Evolutionary conservation across 2,329 filamentous ascomycete species (phyloP), one percentile per base, ranked within the genome.

Genomic region (Aspergillus cejpii): DNA sequence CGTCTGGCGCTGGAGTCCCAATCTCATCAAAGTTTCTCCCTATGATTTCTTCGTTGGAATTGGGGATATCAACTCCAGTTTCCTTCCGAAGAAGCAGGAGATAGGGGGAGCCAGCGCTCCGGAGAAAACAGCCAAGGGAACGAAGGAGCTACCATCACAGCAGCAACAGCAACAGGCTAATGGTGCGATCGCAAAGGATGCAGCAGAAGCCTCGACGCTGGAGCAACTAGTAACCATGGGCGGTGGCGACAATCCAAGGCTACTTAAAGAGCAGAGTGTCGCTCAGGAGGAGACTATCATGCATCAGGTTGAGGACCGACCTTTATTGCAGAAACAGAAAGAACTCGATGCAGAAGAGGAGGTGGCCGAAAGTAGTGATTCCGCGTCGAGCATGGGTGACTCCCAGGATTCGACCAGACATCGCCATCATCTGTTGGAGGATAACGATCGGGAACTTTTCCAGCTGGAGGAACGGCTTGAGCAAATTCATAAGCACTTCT

Each of bases 31-130:
- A 64, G 92, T 98, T 26, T 83, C 83, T 1, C 88, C 91, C 0
- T 98, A 95, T 65, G 91, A 97, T 65, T 98, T 98, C 69, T 98
- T 97, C 71, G 87, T 94, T 45, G 92, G 92, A 12, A 95, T 96
- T 51, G 92, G 92, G 50, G 92, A 98, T 66, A 98, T 98, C 74
- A 98, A 98, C 71, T 94, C 91, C 10, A 95, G 87, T 62, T 98
- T 97, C 62, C 68, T 98, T 41, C 92, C 92, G 0, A 94, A 94
- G 66, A 81, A 79, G 51, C 73, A 74, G 49, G 74, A 73, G 27
- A 61, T 71, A 29, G 70, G 63, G 41, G 77, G 47, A 68, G 78
- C 55, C 75, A 83, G 57, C 27, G 62, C 28, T 20, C 45, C 39
- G 27, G 50, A 57, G n/a, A 62, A 62, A 48, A 47, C 52, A 14